Evolutionary conservation across 352 stramenopile species (phyloP), one percentile per base, ranked within the genome.

Genomic region (Nothophytophthora sp.): DNA sequence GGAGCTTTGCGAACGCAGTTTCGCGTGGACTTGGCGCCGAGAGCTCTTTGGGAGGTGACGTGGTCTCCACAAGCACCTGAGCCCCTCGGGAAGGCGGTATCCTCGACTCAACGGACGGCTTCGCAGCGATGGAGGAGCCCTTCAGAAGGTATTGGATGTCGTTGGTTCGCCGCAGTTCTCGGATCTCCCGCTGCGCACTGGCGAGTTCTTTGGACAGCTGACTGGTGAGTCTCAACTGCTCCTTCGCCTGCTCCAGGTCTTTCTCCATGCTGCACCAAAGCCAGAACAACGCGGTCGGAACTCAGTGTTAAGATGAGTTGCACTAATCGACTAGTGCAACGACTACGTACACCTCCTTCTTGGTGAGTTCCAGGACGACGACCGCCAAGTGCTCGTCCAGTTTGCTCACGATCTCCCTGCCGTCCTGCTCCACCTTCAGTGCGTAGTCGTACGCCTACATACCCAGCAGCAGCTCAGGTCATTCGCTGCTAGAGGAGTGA

Each of bases 101-200:
- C 36, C 47, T 67, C 25, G 36, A 25, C 18, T 66, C 34, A 11
- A 47, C 49, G 12, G 51, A 15, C 22, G 50, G 34, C n/a, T 55
- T 67, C 16, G 42, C 5, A 2, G 49, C 49, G 23, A 64, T 32
- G 2, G 46, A 56, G 42, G 40, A 75, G 13, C 65, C 73, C 27
- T 63, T 82, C 24, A 93, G 63, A 23, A 91, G 55, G 19, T 64
- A 70, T 45, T 89, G 80, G 30, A 93, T 88, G 37, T 84, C 81
- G 50, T 79, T 83, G 15, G 74, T 72, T 20, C 78, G 67, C 47
- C 81, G 67, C 24, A 93, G 44, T 19, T 91, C 83, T 28, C 78
- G 80, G 37, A 93, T 90, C 35, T 91, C 80, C 10, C 80, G 74
- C 44, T 93, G 83, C 1, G 83, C 81, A 27, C 52, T 75, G 2